Percentiles rank a stretch among this genome's conserved stretches.
These are phyloP conservation scores for Psilocybe sp. DNA, from an alignment of 768 basidiomycete species.

Conservation along the genomic window DNA sequence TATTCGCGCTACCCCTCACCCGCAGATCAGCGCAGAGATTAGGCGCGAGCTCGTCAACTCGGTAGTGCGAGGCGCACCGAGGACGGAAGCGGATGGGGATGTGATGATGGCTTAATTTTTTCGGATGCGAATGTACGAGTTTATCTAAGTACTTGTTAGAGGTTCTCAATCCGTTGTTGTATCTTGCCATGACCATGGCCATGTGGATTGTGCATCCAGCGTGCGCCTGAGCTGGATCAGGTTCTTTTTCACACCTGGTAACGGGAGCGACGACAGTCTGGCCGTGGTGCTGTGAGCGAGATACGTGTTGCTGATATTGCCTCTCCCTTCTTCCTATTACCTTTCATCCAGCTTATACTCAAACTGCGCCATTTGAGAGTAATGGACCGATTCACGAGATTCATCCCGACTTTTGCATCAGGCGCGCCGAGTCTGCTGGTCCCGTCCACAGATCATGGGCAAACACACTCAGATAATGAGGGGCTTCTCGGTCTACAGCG, in stretches of 20 bases:
- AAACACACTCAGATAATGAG: not conserved
- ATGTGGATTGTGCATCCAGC: not conserved
- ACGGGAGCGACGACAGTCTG: no score
- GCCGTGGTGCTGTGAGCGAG: no score
- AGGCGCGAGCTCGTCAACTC: slow-evolving; percentile 87
- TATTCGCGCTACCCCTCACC: slow-evolving; percentile 79
- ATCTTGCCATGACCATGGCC: not conserved
- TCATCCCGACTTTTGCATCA: slow-evolving; percentile 1
- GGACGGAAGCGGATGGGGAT: slow-evolving; percentile 63
- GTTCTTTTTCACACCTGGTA: not conserved
- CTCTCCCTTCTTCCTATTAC: not conserved
- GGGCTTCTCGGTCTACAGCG: slow-evolving; percentile 15
- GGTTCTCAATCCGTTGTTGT: not conserved
- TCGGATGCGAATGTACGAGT: not conserved
- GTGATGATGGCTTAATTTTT: slow-evolving; percentile 53
- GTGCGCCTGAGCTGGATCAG: not conserved
- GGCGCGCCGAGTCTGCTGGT: not conserved
- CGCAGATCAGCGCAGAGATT: slow-evolving; percentile 86
- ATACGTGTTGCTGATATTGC: not conserved
- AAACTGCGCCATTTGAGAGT: not conserved
- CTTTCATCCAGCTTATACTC: not conserved
- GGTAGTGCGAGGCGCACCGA: slow-evolving; percentile 80
- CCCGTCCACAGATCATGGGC: not conserved
- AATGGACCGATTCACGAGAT: slow-evolving; percentile 10
- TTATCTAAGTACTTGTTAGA: slow-evolving; percentile 3